Evolutionary conservation across 257 asterid species (phyloP), one percentile per base, ranked within the genome.

Genomic region (Parsonsia alboflavescens): DNA sequence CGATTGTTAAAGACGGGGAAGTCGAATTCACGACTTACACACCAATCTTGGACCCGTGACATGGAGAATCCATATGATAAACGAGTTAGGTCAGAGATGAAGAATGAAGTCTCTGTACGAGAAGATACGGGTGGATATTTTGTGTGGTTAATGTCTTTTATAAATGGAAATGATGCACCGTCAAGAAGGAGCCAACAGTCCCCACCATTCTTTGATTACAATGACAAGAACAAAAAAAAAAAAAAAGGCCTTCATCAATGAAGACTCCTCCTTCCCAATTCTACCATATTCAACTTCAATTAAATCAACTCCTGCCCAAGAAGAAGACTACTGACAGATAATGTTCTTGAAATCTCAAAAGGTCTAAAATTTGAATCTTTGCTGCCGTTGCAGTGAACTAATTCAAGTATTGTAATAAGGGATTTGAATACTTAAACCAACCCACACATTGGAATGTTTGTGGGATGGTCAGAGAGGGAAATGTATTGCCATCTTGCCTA

Each of bases 81-180:
- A 76, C 41, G 64, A 69, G 75, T 64, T 74, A 42, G 66, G 62
- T 73, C 24, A 52, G 56, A 50, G 56, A 50, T 17, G 22, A 56
- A 33, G 70, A 73, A 36, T 73, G 19, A 30, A 62, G 77, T 74
- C 78, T n/a, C 61, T 71, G 30, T 58, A 44, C 44, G 56, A 19
- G 22, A 28, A 75, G 84, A 80, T 69, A 75, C 62, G 68, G 71
- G 44, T 65, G 63, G 81, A 84, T 84, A 81, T 74, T 76, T 75
- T 77, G 79, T 68, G 21, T 75, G 41, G 57, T 65, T 71, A 66
- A 74, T 69, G 44, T 66, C 54, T 28, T 62, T 33, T 53, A 57
- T 45, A 52, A 72, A 71, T 78, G 84, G 79, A 77, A 71, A 77
- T 83, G 72, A 61, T 78, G 58, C 70, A 59, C 58, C 68, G 83